phyloP scores from a whole-genome alignment of 164 flowering plant species.

The Stephania cephalantha region DNA sequence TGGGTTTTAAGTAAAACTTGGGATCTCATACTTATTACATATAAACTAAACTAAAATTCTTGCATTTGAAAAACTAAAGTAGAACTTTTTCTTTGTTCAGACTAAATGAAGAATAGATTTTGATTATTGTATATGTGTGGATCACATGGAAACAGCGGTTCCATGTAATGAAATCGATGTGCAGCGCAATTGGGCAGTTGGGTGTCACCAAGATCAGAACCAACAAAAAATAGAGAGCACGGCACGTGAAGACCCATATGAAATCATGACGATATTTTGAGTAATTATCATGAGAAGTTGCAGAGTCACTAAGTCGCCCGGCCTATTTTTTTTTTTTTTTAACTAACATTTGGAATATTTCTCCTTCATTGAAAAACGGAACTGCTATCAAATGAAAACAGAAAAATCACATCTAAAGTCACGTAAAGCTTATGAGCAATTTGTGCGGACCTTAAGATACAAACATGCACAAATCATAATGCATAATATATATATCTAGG shows the following conservation, averaged over 20 bases:
- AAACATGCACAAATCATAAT: too few species aligned
- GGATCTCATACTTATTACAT: too few species aligned
- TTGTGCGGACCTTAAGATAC: too few species aligned
- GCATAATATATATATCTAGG: too few species aligned
- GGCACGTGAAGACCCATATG: neutral
- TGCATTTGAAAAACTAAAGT: too few species aligned
- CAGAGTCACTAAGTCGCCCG: neutral
- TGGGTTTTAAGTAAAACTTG: too few species aligned
- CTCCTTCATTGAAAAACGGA: too few species aligned
- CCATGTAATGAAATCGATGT: too few species aligned
- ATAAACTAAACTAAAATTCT: too few species aligned
- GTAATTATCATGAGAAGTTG: neutral
- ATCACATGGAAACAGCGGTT: neutral
- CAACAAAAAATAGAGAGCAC: neutral
- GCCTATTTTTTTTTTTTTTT: neutral
- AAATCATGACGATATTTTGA: neutral
- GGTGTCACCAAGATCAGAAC: neutral
- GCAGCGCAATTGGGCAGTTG: neutral
- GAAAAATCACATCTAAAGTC: too few species aligned
- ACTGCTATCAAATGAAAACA: too few species aligned
- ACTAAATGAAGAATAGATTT: neutral
- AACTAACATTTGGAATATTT: conserved; percentile 5
- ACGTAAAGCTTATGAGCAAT: too few species aligned
- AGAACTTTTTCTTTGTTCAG: neutral
- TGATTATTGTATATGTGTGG: neutral